phyloP scores from a whole-genome alignment of 306 rosid species.

The Gastrolobium villosum region DNA sequence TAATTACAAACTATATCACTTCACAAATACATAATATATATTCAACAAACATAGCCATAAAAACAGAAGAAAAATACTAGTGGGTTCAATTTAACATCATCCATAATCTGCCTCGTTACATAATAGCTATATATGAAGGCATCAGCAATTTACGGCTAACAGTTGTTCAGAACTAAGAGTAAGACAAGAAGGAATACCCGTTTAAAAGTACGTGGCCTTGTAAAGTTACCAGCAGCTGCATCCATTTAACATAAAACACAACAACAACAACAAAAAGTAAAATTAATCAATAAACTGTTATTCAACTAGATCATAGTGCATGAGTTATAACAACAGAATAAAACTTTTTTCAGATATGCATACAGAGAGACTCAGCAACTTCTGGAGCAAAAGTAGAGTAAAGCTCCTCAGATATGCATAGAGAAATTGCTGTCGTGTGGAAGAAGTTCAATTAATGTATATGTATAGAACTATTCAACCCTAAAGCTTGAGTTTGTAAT shows the following conservation, averaged over 20 bases:
- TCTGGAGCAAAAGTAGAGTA: not conserved
- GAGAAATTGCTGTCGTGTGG: not conserved
- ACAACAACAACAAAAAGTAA: not conserved
- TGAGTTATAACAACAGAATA: not conserved
- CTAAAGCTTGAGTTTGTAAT: too few species aligned
- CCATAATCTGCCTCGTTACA: not conserved
- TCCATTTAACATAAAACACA: slow-evolving; percentile 9
- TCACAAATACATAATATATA: not conserved
- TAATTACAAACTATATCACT: not conserved
- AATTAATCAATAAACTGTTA: not conserved
- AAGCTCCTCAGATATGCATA: not conserved
- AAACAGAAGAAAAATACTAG: not conserved
- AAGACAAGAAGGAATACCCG: slow-evolving; percentile 38
- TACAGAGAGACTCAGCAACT: not conserved
- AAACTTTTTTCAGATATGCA: not conserved
- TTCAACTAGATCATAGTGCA: not conserved
- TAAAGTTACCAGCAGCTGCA: slow-evolving; percentile 54
- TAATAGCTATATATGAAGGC: not conserved
- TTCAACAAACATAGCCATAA: not conserved
- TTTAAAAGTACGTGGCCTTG: slow-evolving; percentile 51
- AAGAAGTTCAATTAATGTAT: slow-evolving; percentile 2
- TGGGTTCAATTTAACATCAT: not conserved
- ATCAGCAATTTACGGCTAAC: not conserved
- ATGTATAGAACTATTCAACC: not conserved
- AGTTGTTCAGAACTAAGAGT: slow-evolving; percentile 1